Evolutionary conservation across 345 rosid species (phyloP), one percentile per base, ranked within the genome.

Genomic region (Garcia nutans): DNA sequence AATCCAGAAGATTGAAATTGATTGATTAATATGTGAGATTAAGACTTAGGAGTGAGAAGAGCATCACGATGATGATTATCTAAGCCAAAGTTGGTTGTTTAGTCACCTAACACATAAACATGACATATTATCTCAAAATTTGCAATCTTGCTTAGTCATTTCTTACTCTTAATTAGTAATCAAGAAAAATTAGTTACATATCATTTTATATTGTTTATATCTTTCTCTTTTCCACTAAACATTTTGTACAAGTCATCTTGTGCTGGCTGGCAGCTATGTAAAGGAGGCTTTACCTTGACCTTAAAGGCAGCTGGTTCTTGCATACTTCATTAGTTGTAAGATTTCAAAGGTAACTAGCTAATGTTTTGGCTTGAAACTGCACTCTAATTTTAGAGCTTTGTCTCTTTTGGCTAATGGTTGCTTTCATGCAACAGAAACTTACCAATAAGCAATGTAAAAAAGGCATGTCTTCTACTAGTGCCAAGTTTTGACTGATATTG

Each of bases 281-380:
- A 72, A 60, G 20, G 2, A 17, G 75, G 37, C 75, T 13, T 60
- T 72, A 31, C 33, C 75, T 72, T 59, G 57, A 45, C 65, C 55
- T 71, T 12, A 71, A 57, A 59, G 56, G 42, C 52, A 16, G 44
- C 17, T 44, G 19, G 11, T 24, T 24, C 26, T 45, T 28, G 26
- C 24, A 45, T 41, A 20, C 65, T 60, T 60, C 16, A 23, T 61
- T 6, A 13, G 6, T 31, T 23, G 65, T 61, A 23, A 23, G 6
- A 61, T 61, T 61, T 50, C 16, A 20, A 17, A 9, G 24, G 28
- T 66, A n/a, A 31, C 5, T 13, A 65, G 19, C 19, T 61, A 23
- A 37, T 61, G 19, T 26, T 15, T 6, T 26, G 65, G 31, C 2
- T 61, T 20, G 41, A 28, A 28, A 16, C 2, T 62, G 2, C 28